Conservation (phyloP, 2,329 filamentous ascomycete species). For the Ophiognomonia clavigignenti-juglandacearum region DNA sequence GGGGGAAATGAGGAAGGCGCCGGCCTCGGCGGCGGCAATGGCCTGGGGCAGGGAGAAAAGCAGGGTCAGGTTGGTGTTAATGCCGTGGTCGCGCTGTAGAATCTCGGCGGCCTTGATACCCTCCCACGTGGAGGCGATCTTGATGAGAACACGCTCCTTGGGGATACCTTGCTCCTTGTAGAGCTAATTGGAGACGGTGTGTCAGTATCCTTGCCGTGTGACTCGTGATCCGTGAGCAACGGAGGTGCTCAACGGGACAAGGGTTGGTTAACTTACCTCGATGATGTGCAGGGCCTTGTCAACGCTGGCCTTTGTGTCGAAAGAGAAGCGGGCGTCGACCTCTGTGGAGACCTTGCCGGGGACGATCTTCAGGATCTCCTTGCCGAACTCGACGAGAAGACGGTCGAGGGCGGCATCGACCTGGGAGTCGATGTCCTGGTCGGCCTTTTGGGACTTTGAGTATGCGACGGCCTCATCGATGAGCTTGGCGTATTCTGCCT, state of each 20-base stretch:
- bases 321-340: slow-evolving; percentile 93
- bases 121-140: slow-evolving; percentile 99
- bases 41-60: slow-evolving; percentile 97
- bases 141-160: slow-evolving; percentile 96
- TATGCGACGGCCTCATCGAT: slow-evolving; percentile 81
- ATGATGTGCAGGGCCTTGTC: slow-evolving; percentile 97
- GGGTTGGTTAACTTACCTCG: slow-evolving; percentile 55
- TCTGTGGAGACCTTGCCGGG: slow-evolving; percentile 99
- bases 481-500: slow-evolving; percentile 89
- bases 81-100: slow-evolving; percentile 88
- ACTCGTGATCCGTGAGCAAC: too few relatives aligned
- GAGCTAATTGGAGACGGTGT: slow-evolving; percentile 43
- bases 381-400: slow-evolving; percentile 96
- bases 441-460: slow-evolving; percentile 65
- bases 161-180: slow-evolving; percentile 88
- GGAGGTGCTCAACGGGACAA: too few relatives aligned
- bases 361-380: slow-evolving; percentile 93
- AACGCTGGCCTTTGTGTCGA: slow-evolving; percentile 87
- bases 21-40: slow-evolving; percentile 91
- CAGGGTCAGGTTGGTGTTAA: slow-evolving; percentile 98
- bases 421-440: slow-evolving; percentile 68
- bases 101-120: slow-evolving; percentile 98
- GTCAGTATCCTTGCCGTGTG: too few relatives aligned
- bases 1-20: slow-evolving; percentile 95
- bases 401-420: slow-evolving; percentile 87